Base-by-base conservation (phyloP, 1,284 basidiomycete species). In the Apiotrichum sp. region DNA sequence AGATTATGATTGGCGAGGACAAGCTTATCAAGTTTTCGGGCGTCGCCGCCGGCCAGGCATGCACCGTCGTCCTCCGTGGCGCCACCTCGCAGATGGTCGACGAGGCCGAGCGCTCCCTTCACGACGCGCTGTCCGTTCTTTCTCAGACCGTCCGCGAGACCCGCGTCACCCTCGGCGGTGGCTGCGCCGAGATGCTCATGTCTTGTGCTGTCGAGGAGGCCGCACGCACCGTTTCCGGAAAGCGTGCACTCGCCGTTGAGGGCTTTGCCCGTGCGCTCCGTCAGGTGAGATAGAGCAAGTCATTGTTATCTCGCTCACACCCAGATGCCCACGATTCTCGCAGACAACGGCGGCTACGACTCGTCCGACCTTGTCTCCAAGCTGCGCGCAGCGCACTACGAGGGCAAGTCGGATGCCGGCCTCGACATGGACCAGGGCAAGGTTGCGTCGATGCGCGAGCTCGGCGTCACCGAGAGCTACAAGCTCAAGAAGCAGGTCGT, bases 1-100 rank as follows among this genome's bases (percentile, higher is more conserved):
- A 99, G 79, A 87, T 98, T 65, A 98, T 98, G 83, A 98, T 99
- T 65, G 96, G 96, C 41, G 96, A 99, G 79, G 95, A 98, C 78
- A 93, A 93, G 91, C 81, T 98, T 61, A 96, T 98, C 81, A 98
- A 98, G 79, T 98, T 99, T 80, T 97, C 93, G 5, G 96, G 95
- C 43, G 95, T 98, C 41, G 93, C 93, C 11, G 93, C 95, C 33
- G 95, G 95, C 32, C 86, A 97, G 77, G 96, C 96, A n/a, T 98
- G 96, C 77, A 99, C 96, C 0, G 93, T 98, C 48, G 93, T 99
- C 11, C 82, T 99, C 3, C 88, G 95, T 29, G 96, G 96, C 29
- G 96, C 93, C 8, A 98, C 96, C 33, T 86, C 86, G 56, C 96
- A 98, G 74, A 98, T 99, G 95, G 86, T 99, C 31, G 96, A 98